Evolutionary conservation across 768 basidiomycete genomes (phyloP).

Genomic region (Auriculariales sp.): DNA sequence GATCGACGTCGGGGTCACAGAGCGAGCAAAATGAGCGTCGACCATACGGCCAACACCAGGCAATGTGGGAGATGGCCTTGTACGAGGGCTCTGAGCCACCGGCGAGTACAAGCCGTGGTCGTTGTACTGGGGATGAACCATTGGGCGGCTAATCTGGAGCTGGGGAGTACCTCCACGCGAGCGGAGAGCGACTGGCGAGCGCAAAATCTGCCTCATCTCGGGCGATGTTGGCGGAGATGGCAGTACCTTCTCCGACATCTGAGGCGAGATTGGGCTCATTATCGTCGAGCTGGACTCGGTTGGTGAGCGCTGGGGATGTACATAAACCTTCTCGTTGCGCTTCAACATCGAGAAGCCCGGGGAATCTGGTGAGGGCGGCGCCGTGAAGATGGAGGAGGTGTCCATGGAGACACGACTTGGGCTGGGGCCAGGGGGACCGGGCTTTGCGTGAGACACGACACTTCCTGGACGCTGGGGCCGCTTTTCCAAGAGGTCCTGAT

Average conservation of each 20-base stretch:
- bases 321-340: neutral
- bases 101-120: neutral
- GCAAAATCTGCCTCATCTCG: neutral
- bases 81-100: neutral
- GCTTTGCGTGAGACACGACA: slow-evolving; percentile 10
- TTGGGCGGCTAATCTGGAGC: neutral
- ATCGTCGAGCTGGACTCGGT: neutral
- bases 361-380: neutral
- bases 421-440: slow-evolving; percentile 24
- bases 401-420: slow-evolving; percentile 27
- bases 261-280: neutral
- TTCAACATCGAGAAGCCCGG: neutral
- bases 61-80: neutral
- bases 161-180: neutral
- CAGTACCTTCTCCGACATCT: neutral
- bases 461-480: slow-evolving; percentile 9
- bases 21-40: too few relatives aligned
- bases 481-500: slow-evolving; percentile 44
- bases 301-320: neutral
- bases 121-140: neutral
- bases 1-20: neutral
- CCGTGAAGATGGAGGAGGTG: slow-evolving; percentile 12
- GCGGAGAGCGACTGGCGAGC: neutral
- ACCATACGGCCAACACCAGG: neutral
- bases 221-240: neutral